Evolutionary conservation across 2,329 filamentous ascomycete species (phyloP), one percentile per base, ranked within the genome.

Genomic region (Colletotrichum shisoi): DNA sequence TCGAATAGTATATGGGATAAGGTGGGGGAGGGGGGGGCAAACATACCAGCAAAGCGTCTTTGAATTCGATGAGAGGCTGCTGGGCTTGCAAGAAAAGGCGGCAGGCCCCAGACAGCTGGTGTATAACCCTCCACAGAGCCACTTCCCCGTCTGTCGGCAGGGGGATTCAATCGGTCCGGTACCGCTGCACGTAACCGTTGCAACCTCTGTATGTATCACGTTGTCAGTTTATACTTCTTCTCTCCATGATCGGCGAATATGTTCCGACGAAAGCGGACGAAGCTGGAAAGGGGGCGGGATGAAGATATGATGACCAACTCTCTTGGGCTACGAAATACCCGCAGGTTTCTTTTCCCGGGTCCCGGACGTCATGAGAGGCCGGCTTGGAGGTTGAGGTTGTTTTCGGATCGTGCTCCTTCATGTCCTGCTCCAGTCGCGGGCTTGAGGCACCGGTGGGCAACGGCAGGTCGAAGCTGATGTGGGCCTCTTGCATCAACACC

Each of bases 121-220:
- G 42, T 57, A 57, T 3, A 31, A n/a, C 12, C 54, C 40, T 57
- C 54, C 54, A 17, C 54, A 57, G 40, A 57, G 40, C 54, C 54
- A 46, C 4, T 19, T 46, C 21, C 27, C 54, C 2, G 40, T 24
- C 11, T 37, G 34, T 11, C 21, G 24, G 42, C 54, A 57, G 6
- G 40, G 9, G n/a, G 21, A 9, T n/a, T 19, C 40, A 3, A 13
- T 34, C 40, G 24, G 15, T 4, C 24, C 42, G 11, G 42, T 21
- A 13, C 42, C 54, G 27, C 24, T 46, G 21, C 54, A 57, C 3
- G 56, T 57, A 21, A 48, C 44, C n/a, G 19, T 21, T 12, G 42
- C 56, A 13, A 46, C n/a, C 19, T 15, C 56, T 57, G 17, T n/a
- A 31, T n/a, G n/a, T 8, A 24, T 24, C n/a, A 31, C 15, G 24